Evolutionary conservation across 179 eudicot species (phyloP).

Genomic region (Amaranthus tricolor): DNA sequence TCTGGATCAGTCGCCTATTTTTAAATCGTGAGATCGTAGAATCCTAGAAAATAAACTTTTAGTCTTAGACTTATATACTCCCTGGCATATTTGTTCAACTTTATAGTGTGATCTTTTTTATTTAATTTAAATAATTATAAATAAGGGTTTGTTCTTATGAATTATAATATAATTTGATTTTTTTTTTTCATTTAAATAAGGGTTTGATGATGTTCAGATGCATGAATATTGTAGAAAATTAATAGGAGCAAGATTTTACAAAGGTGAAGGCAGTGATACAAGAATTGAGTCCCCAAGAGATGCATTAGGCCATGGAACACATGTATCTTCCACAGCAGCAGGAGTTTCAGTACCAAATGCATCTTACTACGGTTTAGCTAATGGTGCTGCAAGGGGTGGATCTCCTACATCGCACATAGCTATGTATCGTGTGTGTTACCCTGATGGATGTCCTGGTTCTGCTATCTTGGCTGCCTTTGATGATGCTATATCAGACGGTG

Average conservation of each 20-base stretch:
- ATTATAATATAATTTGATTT: neutral
- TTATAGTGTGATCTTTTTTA: too few relatives aligned
- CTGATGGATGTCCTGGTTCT: constrained; percentile 50
- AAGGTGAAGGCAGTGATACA: constrained; percentile 19
- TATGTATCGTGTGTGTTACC: constrained; percentile 51
- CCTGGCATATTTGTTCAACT: too few relatives aligned
- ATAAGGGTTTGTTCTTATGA: too few relatives aligned
- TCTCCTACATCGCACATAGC: constrained; percentile 60
- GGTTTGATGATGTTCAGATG: neutral
- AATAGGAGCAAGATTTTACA: constrained; percentile 66
- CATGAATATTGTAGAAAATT: constrained; percentile 39
- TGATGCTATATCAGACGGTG: constrained; percentile 70
- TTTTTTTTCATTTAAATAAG: neutral
- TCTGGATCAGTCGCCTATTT: too few relatives aligned
- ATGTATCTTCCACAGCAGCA: constrained; percentile 63
- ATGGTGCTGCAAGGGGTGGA: constrained; percentile 65
- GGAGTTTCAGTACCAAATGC: constrained; percentile 51
- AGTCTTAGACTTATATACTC: too few relatives aligned
- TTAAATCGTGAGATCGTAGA: too few relatives aligned
- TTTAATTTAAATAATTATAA: too few relatives aligned
- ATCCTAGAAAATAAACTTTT: too few relatives aligned
- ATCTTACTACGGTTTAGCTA: constrained; percentile 58
- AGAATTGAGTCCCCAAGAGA: constrained; percentile 41
- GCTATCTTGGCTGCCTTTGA: constrained; percentile 62
- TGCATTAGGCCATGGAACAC: constrained; percentile 59